These are phyloP conservation scores for Yamadazyma tumulicola DNA, from an alignment of 805 yeast species.

Conservation along the genomic window DNA sequence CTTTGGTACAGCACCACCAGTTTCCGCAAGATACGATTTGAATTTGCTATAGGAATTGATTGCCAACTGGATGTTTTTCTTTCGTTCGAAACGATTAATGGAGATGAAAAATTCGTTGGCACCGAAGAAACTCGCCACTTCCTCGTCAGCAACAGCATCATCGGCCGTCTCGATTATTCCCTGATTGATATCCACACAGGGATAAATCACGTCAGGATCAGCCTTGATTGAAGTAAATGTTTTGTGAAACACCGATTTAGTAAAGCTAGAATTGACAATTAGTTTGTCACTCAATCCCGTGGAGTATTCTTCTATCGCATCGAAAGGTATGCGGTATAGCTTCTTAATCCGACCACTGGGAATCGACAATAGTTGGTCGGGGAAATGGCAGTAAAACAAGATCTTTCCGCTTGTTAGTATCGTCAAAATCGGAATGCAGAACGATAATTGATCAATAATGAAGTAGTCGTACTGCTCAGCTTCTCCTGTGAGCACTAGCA, in stretches of 20 bases:
- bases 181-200: slow-evolving; percentile 62
- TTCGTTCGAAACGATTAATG: slow-evolving; percentile 84
- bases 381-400: slow-evolving; percentile 93
- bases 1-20: slow-evolving; percentile 30
- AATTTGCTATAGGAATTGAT: slow-evolving; percentile 58
- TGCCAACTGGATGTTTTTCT: slow-evolving; percentile 80
- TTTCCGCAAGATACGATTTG: slow-evolving; percentile 22
- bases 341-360: slow-evolving; percentile 53
- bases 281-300: slow-evolving; percentile 73
- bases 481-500: slow-evolving; percentile 46
- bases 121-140: slow-evolving; percentile 33
- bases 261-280: slow-evolving; percentile 86
- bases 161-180: slow-evolving; percentile 16
- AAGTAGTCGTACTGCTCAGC: slow-evolving; percentile 60
- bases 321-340: slow-evolving; percentile 79
- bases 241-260: slow-evolving; percentile 60
- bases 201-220: slow-evolving; percentile 62
- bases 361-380: slow-evolving; percentile 74
- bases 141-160: slow-evolving; percentile 23
- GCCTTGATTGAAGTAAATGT: slow-evolving; percentile 50
- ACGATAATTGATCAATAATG: slow-evolving; percentile 84
- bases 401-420: slow-evolving; percentile 46
- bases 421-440: slow-evolving; percentile 71
- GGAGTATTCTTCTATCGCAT: slow-evolving; percentile 75
- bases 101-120: slow-evolving; percentile 54